These are phyloP conservation scores for Auriculariales sp. DNA, from an alignment of 768 basidiomycete species.

Conservation along the genomic window DNA sequence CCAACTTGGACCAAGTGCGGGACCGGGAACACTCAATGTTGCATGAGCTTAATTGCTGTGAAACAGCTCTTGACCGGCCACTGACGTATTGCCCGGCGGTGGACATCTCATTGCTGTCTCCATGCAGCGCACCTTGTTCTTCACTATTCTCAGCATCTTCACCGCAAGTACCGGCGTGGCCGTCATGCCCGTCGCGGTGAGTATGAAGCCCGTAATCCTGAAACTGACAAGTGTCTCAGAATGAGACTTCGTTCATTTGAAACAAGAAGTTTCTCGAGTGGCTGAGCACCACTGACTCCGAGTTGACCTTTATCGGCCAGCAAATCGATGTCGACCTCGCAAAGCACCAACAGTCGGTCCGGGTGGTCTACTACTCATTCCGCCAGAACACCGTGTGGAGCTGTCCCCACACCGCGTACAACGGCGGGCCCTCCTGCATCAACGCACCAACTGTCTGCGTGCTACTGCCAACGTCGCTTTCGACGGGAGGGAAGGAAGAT, in stretches of 20 bases:
- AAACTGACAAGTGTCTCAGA: neutral
- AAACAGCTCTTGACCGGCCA: too few relatives aligned
- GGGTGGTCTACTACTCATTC: constrained; percentile 17
- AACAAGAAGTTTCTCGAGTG: constrained; percentile 7
- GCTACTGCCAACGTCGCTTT: constrained; percentile 19
- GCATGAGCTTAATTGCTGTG: too few relatives aligned
- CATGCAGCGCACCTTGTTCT: neutral
- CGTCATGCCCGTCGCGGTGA: neutral
- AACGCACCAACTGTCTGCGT: constrained; percentile 15
- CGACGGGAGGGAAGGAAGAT: too few relatives aligned
- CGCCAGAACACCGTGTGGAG: constrained; percentile 14
- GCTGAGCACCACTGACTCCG: constrained; percentile 11
- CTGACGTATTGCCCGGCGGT: too few relatives aligned
- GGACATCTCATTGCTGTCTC: too few relatives aligned
- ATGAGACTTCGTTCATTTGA: too few relatives aligned
- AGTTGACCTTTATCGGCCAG: constrained; percentile 12
- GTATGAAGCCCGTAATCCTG: neutral
- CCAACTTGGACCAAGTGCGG: too few relatives aligned
- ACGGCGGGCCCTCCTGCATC: constrained; percentile 15
- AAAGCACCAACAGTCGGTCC: constrained; percentile 10
- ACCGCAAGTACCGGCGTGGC: neutral
- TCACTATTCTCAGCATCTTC: neutral
- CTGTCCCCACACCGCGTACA: constrained; percentile 18
- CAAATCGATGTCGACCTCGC: constrained; percentile 1
- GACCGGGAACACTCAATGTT: too few relatives aligned